Evolutionary conservation across 2,329 filamentous ascomycete genomes (phyloP).

Genomic region (Ascochyta koolunga): DNA sequence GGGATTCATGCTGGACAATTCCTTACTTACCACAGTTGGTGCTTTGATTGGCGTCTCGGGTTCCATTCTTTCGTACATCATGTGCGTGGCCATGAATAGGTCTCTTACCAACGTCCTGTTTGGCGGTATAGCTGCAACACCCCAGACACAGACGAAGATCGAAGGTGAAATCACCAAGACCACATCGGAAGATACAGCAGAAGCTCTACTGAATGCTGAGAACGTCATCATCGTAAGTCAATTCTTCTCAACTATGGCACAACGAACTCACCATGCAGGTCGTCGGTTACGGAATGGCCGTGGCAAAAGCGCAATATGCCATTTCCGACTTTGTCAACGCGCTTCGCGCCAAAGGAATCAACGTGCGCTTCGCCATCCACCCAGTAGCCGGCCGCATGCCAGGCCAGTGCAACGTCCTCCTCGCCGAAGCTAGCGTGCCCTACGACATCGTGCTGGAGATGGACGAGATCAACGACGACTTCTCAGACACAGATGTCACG

Average conservation of each 20-base stretch:
- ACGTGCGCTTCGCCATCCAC: slow-evolving; percentile 87
- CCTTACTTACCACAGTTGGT: slow-evolving; percentile 82
- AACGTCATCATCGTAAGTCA: slow-evolving; percentile 75
- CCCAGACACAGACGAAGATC: slow-evolving; percentile 71
- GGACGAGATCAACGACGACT: slow-evolving; percentile 96
- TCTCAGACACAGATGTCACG: slow-evolving; percentile 81
- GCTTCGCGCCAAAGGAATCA: slow-evolving; percentile 76
- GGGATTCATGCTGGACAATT: slow-evolving; percentile 89
- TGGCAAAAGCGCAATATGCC: slow-evolving; percentile 90
- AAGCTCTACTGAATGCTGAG: slow-evolving; percentile 75
- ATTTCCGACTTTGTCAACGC: slow-evolving; percentile 80
- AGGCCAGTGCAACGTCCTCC: slow-evolving; percentile 87
- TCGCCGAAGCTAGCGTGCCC: slow-evolving; percentile 85
- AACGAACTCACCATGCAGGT: slow-evolving; percentile 46
- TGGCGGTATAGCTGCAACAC: slow-evolving; percentile 71
- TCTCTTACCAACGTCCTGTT: slow-evolving; percentile 89
- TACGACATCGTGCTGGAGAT: slow-evolving; percentile 94
- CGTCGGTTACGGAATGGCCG: slow-evolving; percentile 92
- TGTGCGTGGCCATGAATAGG: slow-evolving; percentile 88
- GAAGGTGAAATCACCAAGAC: slow-evolving; percentile 81
- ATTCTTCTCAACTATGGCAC: neutral
- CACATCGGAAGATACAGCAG: slow-evolving; percentile 79
- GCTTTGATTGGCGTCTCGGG: slow-evolving; percentile 88
- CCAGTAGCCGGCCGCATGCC: slow-evolving; percentile 92
- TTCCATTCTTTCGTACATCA: slow-evolving; percentile 73